Base-by-base conservation (phyloP, 106 monocot species). In the Apostasia ramifera region DNA sequence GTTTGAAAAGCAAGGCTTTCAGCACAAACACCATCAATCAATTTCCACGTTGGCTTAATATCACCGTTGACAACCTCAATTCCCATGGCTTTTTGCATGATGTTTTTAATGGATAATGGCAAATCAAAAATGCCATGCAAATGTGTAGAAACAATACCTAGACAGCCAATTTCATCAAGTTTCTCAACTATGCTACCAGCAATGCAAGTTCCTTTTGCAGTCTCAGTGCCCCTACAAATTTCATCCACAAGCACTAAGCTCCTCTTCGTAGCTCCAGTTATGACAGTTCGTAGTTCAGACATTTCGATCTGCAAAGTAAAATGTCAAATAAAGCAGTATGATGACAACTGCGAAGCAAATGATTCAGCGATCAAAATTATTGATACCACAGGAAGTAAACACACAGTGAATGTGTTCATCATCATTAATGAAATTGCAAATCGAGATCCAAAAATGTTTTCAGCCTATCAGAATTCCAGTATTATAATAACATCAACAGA, bases 1-100 rank as follows among this genome's bases (percentile, higher is more conserved):
- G 93, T 98, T 76, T 98, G 83, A 76, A 98, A 98, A 55, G 98
- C 98, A 63, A 98, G 78, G 66, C 98, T 98, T 68, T 98, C 98
- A 80, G 74, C 81, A 72, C 98, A 93, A 26, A 90, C 61, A 37
- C 93, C 98, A 79, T 98, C 87, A 40, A 69, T 65, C 58, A 98
- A 54, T 53, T 83, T 85, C 86, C 92, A 88, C 48, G 93, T 93
- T 69, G 98, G 92, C 66, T 58, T 81, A 64, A 78, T 74, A 40
- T 13, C 57, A 47, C 90, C 87, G 77, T 85, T 73, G 12, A 83
- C 57, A 12, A 76, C 14, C 61, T 90, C 83, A 39, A 81, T 78
- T 71, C 81, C 90, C 98, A 98, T 98, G 70, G 89, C 80, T 80
- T 88, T 98, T 75, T 70, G 70, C 44, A 83, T 76, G 46, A 74